Base-by-base conservation (phyloP, 495 filamentous ascomycete species). In the Aspergillus campestris region DNA sequence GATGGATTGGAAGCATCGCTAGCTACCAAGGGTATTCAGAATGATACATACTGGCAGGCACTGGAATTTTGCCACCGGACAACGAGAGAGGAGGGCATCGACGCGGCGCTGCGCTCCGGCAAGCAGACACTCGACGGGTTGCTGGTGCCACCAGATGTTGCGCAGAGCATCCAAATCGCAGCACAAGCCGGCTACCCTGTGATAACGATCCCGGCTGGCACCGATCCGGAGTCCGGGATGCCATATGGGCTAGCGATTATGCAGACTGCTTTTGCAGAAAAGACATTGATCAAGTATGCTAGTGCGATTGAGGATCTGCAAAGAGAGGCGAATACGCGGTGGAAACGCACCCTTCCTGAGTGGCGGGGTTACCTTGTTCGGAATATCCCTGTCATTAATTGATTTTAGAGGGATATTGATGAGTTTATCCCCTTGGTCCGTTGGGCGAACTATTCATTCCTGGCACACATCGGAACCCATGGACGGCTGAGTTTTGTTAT, bases 301-400 rank as follows among this genome's bases (percentile, higher is more conserved):
- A 80, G 75, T 58, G 84, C 83, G 10, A 83, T 87, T 57, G 83
- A 87, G 63, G 79, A 86, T 58, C 59, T 83, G 43, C 66, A 74
- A 58, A 50, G 67, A 18, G 56, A 43, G 10, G 56, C 58, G 6
- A 59, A 52, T 7, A 69, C 62, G 5, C 45, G 48, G 51, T 69
- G 58, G 50, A 60, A 70, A 51, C 64, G 74, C 15, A 69, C 63
- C 12, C 57, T 69, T 42, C 75, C 78, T n/a, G 47, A 57, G 40
- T 81, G 78, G 77, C 58, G 67, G 4, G 73, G 70, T 7, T 79
- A 78, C 54, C 41, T 69, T 42, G 49, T 64, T 53, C 66, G 67
- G 31, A 73, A 73, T 48, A 52, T 81, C 34, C 77, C 77, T 5
- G 68, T 78, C 7, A 54, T 60, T 38, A 62, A 24, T 24, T 24